phyloP scores from a whole-genome alignment of 2,329 filamentous ascomycete species.

The Alternaria longipes region DNA sequence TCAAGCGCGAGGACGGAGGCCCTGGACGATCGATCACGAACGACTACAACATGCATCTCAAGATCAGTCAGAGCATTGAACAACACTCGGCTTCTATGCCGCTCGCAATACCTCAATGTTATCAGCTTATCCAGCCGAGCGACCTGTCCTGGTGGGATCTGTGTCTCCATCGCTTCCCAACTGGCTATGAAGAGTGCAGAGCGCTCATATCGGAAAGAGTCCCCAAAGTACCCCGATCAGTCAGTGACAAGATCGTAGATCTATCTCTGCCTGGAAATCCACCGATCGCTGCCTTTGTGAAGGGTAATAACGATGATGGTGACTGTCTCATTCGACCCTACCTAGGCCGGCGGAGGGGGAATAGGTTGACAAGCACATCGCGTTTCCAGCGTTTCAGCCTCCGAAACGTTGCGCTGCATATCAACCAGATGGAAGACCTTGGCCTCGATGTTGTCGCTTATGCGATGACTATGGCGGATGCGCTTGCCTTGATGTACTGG shows the following conservation, averaged over 20 bases:
- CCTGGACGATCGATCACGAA: conserved; percentile 28
- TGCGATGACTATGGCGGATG: not conserved
- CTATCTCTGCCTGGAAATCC: conserved; percentile 22
- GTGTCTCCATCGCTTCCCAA: conserved; percentile 18
- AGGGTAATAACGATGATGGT: no score
- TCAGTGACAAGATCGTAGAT: conserved; percentile 25
- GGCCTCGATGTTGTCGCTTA: no score
- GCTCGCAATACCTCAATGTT: not conserved
- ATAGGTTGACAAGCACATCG: no score
- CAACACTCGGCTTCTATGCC: conserved; percentile 1
- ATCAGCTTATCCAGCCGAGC: no score
- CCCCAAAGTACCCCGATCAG: conserved; percentile 18
- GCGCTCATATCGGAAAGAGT: conserved; percentile 16
- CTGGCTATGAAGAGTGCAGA: conserved; percentile 20
- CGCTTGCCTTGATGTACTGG: not conserved
- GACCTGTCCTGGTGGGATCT: no score
- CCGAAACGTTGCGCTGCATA: no score
- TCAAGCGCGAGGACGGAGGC: conserved; percentile 33
- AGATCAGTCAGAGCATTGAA: conserved; percentile 13
- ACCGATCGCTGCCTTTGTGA: not conserved
- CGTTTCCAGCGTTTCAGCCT: no score
- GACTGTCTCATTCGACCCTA: no score
- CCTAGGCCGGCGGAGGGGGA: no score
- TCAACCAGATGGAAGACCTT: no score
- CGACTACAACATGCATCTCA: conserved; percentile 28